A percentile compares a stretch with the other conserved stretches of the same genome.
Evolutionary conservation across 2,329 filamentous ascomycete genomes (phyloP).

Genomic region (Thelonectria olida): DNA sequence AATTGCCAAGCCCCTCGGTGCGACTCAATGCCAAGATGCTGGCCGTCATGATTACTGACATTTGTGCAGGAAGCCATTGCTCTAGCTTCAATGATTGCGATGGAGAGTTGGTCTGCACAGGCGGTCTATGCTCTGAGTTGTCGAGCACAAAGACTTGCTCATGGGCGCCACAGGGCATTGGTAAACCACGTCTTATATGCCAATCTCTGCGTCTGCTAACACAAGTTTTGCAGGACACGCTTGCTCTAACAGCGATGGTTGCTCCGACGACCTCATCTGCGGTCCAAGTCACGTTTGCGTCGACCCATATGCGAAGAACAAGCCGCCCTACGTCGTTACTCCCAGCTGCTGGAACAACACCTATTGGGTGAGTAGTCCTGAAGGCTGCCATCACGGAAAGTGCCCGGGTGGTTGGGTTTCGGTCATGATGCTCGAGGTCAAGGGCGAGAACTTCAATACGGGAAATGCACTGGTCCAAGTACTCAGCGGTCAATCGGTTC

Average conservation of each 20-base stretch:
- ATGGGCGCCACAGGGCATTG: conserved; percentile 9
- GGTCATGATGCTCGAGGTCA: conserved; percentile 3
- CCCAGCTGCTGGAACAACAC: conserved; percentile 6
- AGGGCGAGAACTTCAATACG: conserved; percentile 7
- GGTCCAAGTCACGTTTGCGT: not conserved
- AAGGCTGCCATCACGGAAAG: not conserved
- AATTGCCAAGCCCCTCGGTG: conserved; percentile 3
- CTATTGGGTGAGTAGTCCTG: not conserved
- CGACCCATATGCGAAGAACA: not conserved
- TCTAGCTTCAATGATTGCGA: conserved; percentile 1
- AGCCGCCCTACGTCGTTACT: conserved; percentile 1
- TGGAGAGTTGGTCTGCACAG: conserved; percentile 1
- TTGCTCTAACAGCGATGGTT: not conserved
- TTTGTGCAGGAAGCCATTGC: not conserved
- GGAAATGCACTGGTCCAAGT: conserved; percentile 4
- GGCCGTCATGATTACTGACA: not conserved
- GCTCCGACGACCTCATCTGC: conserved; percentile 2
- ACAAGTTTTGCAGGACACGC: not conserved
- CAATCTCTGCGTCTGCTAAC: not conserved
- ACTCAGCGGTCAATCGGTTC: not conserved
- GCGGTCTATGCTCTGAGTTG: conserved; percentile 5
- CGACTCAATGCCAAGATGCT: not conserved
- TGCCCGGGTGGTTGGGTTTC: not conserved
- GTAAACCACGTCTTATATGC: not conserved
- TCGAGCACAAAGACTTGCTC: conserved; percentile 3